Conservation (phyloP, 371 early-diverging fungal genomes). For the Rhizopus stolonifer region DNA sequence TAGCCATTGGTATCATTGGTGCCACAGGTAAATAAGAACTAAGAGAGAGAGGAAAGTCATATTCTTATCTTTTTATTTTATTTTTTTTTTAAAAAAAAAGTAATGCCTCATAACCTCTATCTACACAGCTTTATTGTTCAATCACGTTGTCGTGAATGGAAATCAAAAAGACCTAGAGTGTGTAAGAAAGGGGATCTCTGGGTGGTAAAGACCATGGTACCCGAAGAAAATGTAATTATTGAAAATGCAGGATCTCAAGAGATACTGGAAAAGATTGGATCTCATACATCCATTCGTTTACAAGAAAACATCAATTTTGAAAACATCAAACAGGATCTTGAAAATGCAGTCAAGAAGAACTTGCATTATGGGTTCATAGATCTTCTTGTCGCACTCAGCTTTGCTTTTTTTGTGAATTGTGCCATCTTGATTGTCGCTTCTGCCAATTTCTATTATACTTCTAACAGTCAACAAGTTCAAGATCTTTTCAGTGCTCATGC, state of each 20-base stretch:
- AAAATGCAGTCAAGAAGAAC: conserved; percentile 19
- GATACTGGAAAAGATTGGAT: neutral
- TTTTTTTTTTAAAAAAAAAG: conserved; percentile 26
- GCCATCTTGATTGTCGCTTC: conserved; percentile 78
- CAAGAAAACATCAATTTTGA: conserved; percentile 15
- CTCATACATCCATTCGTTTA: neutral
- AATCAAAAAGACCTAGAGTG: conserved; percentile 26
- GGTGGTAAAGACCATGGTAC: conserved; percentile 7
- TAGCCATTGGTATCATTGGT: conserved; percentile 83
- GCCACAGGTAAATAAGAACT: conserved; percentile 64
- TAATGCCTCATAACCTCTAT: conserved; percentile 76
- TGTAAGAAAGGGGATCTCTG: conserved; percentile 11
- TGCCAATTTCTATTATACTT: conserved; percentile 69
- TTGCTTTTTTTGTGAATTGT: conserved; percentile 78
- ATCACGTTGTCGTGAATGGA: conserved; percentile 47
- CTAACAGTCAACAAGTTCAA: conserved; percentile 30
- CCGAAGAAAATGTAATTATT: neutral
- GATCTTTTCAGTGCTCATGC: conserved; percentile 70
- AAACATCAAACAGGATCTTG: conserved; percentile 13
- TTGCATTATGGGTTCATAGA: conserved; percentile 56
- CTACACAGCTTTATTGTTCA: conserved; percentile 75
- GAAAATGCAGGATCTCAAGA: neutral
- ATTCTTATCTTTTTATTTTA: no score
- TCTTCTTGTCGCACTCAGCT: conserved; percentile 63
- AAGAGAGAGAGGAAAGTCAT: no score